A percentile compares a stretch with the other conserved stretches of the same genome.
These are phyloP conservation scores for Magnolia kwangsiensis DNA, from an alignment of 164 flowering plant species.

Conservation along the genomic window DNA sequence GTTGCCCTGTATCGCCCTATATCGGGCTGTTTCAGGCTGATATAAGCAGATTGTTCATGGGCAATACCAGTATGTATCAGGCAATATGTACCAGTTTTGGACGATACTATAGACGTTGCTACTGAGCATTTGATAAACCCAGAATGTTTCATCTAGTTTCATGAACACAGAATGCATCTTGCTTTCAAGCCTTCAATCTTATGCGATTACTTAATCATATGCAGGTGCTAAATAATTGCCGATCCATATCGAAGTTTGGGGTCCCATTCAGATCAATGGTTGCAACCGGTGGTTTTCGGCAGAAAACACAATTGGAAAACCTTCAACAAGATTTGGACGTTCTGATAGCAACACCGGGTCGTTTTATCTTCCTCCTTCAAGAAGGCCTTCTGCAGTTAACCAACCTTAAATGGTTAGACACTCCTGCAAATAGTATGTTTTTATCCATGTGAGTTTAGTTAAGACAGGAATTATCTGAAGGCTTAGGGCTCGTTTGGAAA, in stretches of 20 bases:
- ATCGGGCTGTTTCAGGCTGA: no score
- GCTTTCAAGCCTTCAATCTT: neutral
- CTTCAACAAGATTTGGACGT: slow-evolving; percentile 78
- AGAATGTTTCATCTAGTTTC: neutral
- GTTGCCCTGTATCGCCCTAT: no score
- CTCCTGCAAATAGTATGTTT: neutral
- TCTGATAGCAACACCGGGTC: slow-evolving; percentile 92
- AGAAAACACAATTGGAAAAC: slow-evolving; percentile 82
- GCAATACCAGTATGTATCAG: no score
- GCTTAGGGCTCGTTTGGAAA: neutral
- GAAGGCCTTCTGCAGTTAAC: slow-evolving; percentile 72
- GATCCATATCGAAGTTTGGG: slow-evolving; percentile 78
- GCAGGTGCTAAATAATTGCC: slow-evolving; percentile 79
- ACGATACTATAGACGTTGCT: no score
- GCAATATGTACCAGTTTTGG: no score
- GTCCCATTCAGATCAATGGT: slow-evolving; percentile 93
- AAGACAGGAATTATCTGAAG: neutral
- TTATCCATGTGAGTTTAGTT: neutral
- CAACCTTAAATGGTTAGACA: slow-evolving; percentile 69
- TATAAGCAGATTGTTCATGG: no score
- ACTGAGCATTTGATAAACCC: no score
- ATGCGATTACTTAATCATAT: slow-evolving; percentile 9
- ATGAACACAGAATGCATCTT: neutral
- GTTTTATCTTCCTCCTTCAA: slow-evolving; percentile 68
- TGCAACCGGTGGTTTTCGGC: slow-evolving; percentile 91